Percentiles rank a stretch among this genome's conserved stretches.
Evolutionary conservation across 495 filamentous ascomycete species (phyloP).

Genomic region (Lindgomyces ingoldianus): DNA sequence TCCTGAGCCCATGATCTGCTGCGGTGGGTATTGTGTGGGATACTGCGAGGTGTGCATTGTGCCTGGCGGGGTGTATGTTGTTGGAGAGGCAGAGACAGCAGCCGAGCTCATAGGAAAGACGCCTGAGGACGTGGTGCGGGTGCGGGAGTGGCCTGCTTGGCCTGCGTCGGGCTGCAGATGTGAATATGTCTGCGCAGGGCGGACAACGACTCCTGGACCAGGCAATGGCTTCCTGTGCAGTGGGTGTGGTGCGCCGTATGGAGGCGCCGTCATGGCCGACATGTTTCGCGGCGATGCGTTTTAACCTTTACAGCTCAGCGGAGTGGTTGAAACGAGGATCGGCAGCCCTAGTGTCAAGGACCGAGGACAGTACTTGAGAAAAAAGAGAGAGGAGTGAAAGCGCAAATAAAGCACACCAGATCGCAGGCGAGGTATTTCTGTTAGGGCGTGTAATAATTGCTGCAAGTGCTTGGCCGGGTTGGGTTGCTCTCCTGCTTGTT

Average conservation of each 20-base stretch:
- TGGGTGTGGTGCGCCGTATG: conserved; percentile 14
- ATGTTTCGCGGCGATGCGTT: conserved; percentile 13
- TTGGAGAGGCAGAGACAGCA: conserved; percentile 4
- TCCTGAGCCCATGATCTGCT: conserved; percentile 11
- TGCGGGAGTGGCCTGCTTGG: conserved; percentile 28
- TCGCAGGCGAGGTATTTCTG: background rate
- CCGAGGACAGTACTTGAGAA: conserved; percentile 5
- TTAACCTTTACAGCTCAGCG: background rate
- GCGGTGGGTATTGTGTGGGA: conserved; percentile 23
- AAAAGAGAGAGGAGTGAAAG: conserved; percentile 7
- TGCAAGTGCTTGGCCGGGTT: background rate
- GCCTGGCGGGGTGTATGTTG: conserved; percentile 19
- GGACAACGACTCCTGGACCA: conserved; percentile 17
- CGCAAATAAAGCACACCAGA: background rate
- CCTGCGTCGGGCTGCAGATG: conserved; percentile 10
- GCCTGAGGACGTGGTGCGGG: conserved; percentile 39
- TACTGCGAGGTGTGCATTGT: conserved; percentile 32
- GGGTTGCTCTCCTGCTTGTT: background rate
- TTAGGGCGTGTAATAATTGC: background rate
- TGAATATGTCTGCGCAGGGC: conserved; percentile 18
- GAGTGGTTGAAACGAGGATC: conserved; percentile 23
- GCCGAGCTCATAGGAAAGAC: conserved; percentile 26
- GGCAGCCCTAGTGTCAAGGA: conserved; percentile 13
- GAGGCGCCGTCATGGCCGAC: conserved; percentile 23
- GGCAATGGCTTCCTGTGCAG: conserved; percentile 27